These are phyloP conservation scores for Dalechampia spathulata DNA, from an alignment of 441 rosid genomes.

Conservation along the genomic window DNA sequence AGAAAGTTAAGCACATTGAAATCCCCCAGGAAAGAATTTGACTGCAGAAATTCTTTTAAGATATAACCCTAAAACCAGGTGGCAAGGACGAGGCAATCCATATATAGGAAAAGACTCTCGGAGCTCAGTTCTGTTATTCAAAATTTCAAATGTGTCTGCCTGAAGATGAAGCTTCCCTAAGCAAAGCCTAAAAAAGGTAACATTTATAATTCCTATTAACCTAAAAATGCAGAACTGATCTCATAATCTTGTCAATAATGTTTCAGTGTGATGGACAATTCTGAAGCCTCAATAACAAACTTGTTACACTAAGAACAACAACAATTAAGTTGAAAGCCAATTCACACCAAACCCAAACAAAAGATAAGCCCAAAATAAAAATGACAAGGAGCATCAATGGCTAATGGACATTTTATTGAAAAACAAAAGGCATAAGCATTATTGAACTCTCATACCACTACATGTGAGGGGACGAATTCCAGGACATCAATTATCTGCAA, in stretches of 20 bases:
- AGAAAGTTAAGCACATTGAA: background rate
- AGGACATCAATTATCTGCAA: slow-evolving; percentile 90
- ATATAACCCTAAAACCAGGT: background rate
- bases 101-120: no score
- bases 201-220: no score
- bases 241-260: no score
- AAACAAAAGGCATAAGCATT: slow-evolving; percentile 7
- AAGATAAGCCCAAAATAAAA: no score
- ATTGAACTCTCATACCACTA: slow-evolving; percentile 54
- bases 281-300: background rate
- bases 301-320: background rate
- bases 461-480: slow-evolving; percentile 82
- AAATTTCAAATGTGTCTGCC: background rate
- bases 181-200: no score
- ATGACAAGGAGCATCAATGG: background rate
- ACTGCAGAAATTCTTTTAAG: background rate
- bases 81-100: background rate
- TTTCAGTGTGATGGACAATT: background rate
- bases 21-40: background rate
- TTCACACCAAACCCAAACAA: background rate
- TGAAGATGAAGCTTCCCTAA: no score
- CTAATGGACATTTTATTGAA: slow-evolving; percentile 1
- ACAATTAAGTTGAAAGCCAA: no score
- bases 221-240: no score
- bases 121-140: background rate